These are phyloP conservation scores for Trichoderma endophyticum DNA, from an alignment of 2,329 filamentous ascomycete species.

Conservation along the genomic window DNA sequence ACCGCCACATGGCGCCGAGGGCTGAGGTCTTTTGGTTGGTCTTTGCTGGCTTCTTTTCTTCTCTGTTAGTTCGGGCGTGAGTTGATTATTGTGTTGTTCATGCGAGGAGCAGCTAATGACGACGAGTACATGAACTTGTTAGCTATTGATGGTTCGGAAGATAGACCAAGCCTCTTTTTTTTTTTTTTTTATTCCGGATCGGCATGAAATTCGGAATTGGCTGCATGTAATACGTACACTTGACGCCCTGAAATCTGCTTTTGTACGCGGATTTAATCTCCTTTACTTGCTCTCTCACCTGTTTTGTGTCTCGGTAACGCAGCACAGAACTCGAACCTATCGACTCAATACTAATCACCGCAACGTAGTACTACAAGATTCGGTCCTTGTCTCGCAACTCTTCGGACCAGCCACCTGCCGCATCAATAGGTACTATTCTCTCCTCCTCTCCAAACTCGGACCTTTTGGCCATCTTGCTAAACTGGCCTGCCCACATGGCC, in stretches of 20 bases:
- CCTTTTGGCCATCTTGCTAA: background rate
- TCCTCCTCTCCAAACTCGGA: background rate
- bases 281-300: background rate
- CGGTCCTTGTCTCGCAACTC: background rate
- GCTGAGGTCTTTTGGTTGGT: background rate
- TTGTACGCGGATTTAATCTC: background rate
- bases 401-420: background rate
- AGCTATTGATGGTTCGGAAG: background rate
- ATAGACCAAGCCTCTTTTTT: background rate
- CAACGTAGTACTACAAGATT: background rate
- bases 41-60: background rate
- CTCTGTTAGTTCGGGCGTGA: background rate
- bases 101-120: background rate
- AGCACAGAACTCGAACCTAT: background rate
- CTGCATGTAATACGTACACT: background rate
- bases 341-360: background rate
- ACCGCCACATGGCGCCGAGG: constrained; percentile 1
- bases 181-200: background rate
- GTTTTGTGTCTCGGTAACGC: background rate
- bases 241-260: background rate
- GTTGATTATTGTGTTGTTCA: background rate
- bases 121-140: background rate
- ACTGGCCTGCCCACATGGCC: background rate
- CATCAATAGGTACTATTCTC: background rate
- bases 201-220: background rate